Conservation (phyloP, 495 filamentous ascomycete genomes). For the Penicillium simplicissimum region DNA sequence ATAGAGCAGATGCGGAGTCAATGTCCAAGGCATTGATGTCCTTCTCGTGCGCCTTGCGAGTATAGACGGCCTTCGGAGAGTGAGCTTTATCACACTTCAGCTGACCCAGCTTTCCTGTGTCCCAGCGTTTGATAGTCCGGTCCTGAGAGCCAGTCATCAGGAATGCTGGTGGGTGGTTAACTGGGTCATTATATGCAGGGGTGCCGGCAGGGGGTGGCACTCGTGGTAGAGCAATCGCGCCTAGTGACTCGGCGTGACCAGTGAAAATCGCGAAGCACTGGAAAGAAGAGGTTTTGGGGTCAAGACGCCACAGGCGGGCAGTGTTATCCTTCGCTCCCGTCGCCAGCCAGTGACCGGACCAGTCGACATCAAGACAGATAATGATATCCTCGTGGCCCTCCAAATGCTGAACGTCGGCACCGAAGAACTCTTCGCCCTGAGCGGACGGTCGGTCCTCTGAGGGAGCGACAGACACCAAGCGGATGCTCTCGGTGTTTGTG, state of each 20-base stretch:
- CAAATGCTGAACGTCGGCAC: conserved; percentile 80
- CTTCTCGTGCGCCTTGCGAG: conserved; percentile 94
- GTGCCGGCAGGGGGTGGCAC: conserved; percentile 62
- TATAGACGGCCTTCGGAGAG: conserved; percentile 63
- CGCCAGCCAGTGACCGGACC: conserved; percentile 95
- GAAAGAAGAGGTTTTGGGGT: conserved; percentile 72
- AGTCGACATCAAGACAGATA: conserved; percentile 91
- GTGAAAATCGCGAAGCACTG: conserved; percentile 77
- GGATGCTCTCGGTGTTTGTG: conserved; percentile 92
- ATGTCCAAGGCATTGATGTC: conserved; percentile 96
- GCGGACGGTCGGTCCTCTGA: conserved; percentile 38
- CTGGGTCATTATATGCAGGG: conserved; percentile 61
- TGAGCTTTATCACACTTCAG: conserved; percentile 42
- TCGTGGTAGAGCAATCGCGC: conserved; percentile 83
- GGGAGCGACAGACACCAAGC: conserved; percentile 68
- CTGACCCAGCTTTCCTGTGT: conserved; percentile 55
- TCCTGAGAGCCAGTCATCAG: conserved; percentile 92
- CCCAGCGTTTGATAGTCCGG: conserved; percentile 90
- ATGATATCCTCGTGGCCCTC: conserved; percentile 93
- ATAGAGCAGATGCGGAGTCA: conserved; percentile 65
- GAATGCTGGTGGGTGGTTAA: conserved; percentile 79
- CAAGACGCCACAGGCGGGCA: conserved; percentile 86
- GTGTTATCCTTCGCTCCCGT: conserved; percentile 97
- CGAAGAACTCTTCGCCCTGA: conserved; percentile 63
- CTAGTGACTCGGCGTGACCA: conserved; percentile 91